phyloP scores from a whole-genome alignment of 164 flowering plant species.

The Tinospora cordifolia region DNA sequence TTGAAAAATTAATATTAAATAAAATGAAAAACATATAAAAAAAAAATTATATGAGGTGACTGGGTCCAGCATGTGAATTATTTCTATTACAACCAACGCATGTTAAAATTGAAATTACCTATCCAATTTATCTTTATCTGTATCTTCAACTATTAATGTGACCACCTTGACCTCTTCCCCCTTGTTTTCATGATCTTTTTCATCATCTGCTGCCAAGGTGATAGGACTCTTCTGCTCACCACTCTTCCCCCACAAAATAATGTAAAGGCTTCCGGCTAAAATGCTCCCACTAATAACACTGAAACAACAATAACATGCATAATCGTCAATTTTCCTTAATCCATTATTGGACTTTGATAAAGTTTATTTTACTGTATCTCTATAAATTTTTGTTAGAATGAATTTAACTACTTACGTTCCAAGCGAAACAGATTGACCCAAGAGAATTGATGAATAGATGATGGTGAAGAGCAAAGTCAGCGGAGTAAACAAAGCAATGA shows the following conservation, averaged over 20 bases:
- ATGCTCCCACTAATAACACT: conserved; percentile 15
- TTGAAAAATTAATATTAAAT: too few relatives aligned
- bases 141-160: too few relatives aligned
- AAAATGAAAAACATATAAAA: too few relatives aligned
- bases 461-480: conserved; percentile 45
- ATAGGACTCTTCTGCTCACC: conserved; percentile 2
- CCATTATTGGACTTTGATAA: not conserved
- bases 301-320: conserved; percentile 1
- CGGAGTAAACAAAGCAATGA: conserved; percentile 59
- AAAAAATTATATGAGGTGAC: too few relatives aligned
- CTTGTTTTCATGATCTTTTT: too few relatives aligned
- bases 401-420: too few relatives aligned
- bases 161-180: too few relatives aligned
- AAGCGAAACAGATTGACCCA: conserved; percentile 46
- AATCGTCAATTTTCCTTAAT: not conserved
- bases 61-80: too few relatives aligned
- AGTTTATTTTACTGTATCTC: conserved; percentile 59
- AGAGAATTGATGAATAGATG: conserved; percentile 35
- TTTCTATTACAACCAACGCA: too few relatives aligned
- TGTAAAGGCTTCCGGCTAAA: conserved; percentile 19
- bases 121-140: too few relatives aligned
- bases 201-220: not conserved
- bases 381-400: too few relatives aligned
- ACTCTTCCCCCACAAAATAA: conserved; percentile 20
- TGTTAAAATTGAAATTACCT: too few relatives aligned